Percentiles rank a stretch among this genome's conserved stretches.
These are phyloP conservation scores for Paramecium pentaurelia DNA, from an alignment of 73 alveolate species.

Conservation along the genomic window DNA sequence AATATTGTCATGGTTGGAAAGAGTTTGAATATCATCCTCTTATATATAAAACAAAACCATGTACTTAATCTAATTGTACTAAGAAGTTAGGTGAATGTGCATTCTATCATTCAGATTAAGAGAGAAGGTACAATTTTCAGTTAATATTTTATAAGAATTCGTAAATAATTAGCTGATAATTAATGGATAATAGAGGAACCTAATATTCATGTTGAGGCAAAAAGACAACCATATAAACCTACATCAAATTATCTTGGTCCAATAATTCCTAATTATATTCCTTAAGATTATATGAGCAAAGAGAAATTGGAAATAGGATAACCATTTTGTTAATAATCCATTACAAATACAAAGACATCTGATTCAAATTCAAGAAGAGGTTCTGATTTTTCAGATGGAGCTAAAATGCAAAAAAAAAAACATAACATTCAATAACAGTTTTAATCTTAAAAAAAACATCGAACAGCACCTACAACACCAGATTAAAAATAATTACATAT, in stretches of 20 bases:
- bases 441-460: neutral
- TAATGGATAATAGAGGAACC: neutral
- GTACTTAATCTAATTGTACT: conserved; percentile 66
- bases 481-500: neutral
- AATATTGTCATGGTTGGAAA: conserved; percentile 87
- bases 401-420: neutral
- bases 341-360: neutral
- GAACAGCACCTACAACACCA: conserved; percentile 36
- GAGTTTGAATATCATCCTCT: conserved; percentile 89
- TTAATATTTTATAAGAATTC: neutral
- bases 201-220: neutral
- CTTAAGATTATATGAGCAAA: neutral
- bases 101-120: conserved; percentile 48
- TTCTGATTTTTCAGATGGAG: neutral
- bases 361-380: conserved; percentile 4
- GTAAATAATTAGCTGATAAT: neutral
- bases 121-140: conserved; percentile 52
- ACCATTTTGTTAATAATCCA: neutral
- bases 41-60: conserved; percentile 74
- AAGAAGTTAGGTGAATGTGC: conserved; percentile 65
- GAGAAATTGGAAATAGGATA: neutral
- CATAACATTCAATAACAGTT: neutral
- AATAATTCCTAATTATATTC: neutral
- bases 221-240: neutral
- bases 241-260: neutral